Evolutionary conservation across 495 filamentous ascomycete species (phyloP).

Genomic region (Geoglossum glabrum): DNA sequence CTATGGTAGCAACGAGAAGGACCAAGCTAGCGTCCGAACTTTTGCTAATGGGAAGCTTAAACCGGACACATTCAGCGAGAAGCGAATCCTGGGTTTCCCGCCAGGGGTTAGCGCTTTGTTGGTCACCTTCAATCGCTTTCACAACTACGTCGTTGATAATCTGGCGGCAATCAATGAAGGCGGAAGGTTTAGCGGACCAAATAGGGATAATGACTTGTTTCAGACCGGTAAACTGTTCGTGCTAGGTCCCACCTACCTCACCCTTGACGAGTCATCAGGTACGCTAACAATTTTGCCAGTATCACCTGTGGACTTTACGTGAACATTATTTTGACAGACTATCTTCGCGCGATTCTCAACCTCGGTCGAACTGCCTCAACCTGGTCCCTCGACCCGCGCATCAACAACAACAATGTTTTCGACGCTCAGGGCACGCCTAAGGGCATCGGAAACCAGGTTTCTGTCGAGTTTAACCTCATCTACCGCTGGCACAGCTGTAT

Average conservation of each 20-base stretch:
- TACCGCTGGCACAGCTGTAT: constrained; percentile 54
- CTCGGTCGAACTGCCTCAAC: constrained; percentile 7
- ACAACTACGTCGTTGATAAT: constrained; percentile 21
- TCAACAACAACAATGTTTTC: constrained; percentile 9
- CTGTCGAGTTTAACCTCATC: constrained; percentile 51
- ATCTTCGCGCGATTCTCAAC: constrained; percentile 15
- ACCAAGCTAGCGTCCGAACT: constrained; percentile 56
- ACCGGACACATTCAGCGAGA: constrained; percentile 62
- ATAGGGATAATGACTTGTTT: constrained; percentile 22
- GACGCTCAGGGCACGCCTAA: constrained; percentile 6
- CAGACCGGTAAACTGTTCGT: constrained; percentile 20
- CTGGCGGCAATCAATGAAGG: constrained; percentile 22
- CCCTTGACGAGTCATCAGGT: too few species aligned
- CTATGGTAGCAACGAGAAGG: constrained; percentile 61
- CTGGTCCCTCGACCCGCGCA: constrained; percentile 17
- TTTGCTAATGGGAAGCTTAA: constrained; percentile 72
- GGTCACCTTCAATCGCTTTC: constrained; percentile 22
- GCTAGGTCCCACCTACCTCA: neutral
- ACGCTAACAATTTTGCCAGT: constrained; percentile 5
- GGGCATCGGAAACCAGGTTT: constrained; percentile 45
- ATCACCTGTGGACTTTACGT: constrained; percentile 19
- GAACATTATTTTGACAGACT: constrained; percentile 17
- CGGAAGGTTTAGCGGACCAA: constrained; percentile 18
- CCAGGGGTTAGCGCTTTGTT: constrained; percentile 47
- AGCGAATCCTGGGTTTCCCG: constrained; percentile 59